Evolutionary conservation across 2,329 filamentous ascomycete genomes (phyloP), one percentile per base, ranked within the genome.

Genomic region (Didymellaceae sp.): DNA sequence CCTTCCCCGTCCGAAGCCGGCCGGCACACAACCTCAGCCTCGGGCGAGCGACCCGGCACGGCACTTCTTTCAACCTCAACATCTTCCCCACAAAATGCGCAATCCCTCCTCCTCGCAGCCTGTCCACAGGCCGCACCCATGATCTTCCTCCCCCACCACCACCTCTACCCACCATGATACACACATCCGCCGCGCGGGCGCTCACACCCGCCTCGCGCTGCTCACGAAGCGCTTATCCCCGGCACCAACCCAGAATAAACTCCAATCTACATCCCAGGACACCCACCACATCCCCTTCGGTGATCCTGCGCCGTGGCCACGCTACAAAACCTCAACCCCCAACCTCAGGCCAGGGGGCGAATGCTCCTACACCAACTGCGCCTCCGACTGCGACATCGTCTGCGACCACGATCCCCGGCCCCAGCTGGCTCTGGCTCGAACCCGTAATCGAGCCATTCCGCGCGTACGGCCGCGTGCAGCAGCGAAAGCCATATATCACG

Each of bases 401-500:
- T 5, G 43, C 59, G 13, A 66, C 61, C 18, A 66, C 68, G 1
- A 77, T 78, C 30, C 75, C 76, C 5, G 76, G 75, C 9, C 72
- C 77, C 5, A 74, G 67, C 40, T 77, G 74, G 72, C 66, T 76
- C 11, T 79, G 77, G 77, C 69, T 79, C 13, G 74, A 78, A 46
- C 77, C 77, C 7, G 68, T 79, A 41, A 71, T 73, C 32, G 67
- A 66, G 26, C 78, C 78, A 8, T 77, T 80, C 54, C 73, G 76
- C 42, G 75, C 74, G 34, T 96, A 94, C 68, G 86, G 82, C 13
- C 82, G 86, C 17, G 83, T 86, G 37, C 91, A 96, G 74, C 78
- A 83, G 42, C 81, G 82, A 40, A 79, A 86, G 40, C 92, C 93
- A 0, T 89, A 90, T 66, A 75, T 82, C n/a, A 95, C 90, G 8